These are phyloP conservation scores for Ceratobasidium sp. DNA, from an alignment of 1,284 basidiomycete genomes.

Conservation along the genomic window DNA sequence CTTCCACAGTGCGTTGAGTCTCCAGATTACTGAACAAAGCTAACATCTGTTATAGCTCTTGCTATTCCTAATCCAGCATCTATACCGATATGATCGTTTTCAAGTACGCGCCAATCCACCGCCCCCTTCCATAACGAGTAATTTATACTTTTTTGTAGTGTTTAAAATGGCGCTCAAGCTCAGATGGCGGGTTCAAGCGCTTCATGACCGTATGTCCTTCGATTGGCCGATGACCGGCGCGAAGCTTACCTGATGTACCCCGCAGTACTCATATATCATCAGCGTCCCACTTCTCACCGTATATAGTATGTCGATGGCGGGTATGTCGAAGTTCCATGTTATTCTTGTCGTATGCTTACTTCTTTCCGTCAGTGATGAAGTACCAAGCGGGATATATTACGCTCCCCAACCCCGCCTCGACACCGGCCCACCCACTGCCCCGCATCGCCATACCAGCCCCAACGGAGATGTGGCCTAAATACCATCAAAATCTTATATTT, in stretches of 20 bases:
- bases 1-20: conserved; percentile 39
- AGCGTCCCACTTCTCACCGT: conserved; percentile 38
- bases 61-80: conserved; percentile 43
- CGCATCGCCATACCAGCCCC: conserved; percentile 44
- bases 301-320: conserved; percentile 45
- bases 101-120: conserved; percentile 16
- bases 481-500: conserved; percentile 42
- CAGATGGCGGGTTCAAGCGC: conserved; percentile 48
- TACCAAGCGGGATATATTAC: conserved; percentile 46
- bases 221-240: background rate
- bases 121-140: background rate
- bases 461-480: conserved; percentile 38
- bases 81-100: conserved; percentile 48
- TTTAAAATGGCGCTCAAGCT: conserved; percentile 42
- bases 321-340: background rate
- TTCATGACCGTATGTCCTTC: conserved; percentile 44
- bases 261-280: conserved; percentile 48
- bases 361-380: conserved; percentile 44
- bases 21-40: no score
- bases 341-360: background rate
- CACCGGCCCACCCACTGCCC: conserved; percentile 19
- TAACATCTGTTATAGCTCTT: conserved; percentile 18
- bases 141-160: conserved; percentile 10
- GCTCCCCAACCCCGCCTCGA: conserved; percentile 40
- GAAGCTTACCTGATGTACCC: background rate